These are phyloP conservation scores for Lolium rigidum DNA, from an alignment of 176 grass and related monocot species.

Conservation along the genomic window DNA sequence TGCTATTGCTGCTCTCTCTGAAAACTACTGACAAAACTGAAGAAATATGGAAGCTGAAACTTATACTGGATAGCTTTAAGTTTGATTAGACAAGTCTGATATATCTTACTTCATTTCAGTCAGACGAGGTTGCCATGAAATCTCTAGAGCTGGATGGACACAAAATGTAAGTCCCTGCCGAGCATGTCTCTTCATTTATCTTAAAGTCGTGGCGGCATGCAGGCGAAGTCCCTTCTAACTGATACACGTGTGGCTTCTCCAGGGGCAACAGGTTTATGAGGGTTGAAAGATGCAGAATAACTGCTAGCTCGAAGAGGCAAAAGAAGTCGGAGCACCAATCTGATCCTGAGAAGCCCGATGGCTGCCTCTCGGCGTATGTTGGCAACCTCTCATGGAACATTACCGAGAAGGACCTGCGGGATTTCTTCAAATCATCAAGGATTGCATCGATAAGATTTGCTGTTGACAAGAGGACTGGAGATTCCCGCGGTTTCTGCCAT, in stretches of 20 bases:
- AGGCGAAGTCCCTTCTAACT: background rate
- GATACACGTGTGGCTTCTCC: background rate
- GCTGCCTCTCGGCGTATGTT: conserved; percentile 81
- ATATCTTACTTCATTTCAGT: conserved; percentile 44
- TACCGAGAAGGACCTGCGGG: conserved; percentile 63
- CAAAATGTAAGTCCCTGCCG: conserved; percentile 59
- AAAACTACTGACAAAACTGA: background rate
- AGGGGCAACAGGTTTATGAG: conserved; percentile 72
- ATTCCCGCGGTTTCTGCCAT: conserved; percentile 75
- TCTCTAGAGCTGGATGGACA: conserved; percentile 74
- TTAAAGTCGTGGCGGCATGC: background rate
- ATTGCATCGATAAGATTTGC: conserved; percentile 83
- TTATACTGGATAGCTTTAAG: background rate
- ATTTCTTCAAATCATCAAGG: conserved; percentile 63
- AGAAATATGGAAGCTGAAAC: background rate
- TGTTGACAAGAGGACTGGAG: conserved; percentile 59
- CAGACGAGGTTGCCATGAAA: conserved; percentile 50
- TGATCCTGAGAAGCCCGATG: conserved; percentile 77
- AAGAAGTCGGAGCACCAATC: conserved; percentile 59
- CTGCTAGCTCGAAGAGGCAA: conserved; percentile 62
- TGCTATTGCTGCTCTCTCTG: background rate
- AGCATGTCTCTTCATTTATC: background rate
- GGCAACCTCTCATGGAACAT: conserved; percentile 87
- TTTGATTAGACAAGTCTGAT: conserved; percentile 24
- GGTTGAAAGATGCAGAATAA: conserved; percentile 74